Percentiles rank a stretch among this genome's conserved stretches.
These are phyloP conservation scores for Colletotrichum somersetense DNA, from an alignment of 2,329 filamentous ascomycete species.

Conservation along the genomic window DNA sequence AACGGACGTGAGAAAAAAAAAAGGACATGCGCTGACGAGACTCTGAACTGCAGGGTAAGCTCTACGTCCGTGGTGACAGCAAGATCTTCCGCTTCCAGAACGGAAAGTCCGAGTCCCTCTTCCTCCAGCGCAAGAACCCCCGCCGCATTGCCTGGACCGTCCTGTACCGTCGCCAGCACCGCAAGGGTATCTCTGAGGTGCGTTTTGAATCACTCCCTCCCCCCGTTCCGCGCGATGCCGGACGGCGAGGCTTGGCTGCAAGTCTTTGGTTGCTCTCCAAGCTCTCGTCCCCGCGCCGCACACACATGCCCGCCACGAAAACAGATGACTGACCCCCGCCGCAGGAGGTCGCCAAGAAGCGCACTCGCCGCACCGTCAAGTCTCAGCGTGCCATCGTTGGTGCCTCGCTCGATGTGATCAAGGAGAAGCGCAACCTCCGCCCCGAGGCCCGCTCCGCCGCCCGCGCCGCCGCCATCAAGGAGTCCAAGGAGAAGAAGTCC, in stretches of 20 bases:
- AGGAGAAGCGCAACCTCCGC: slow-evolving; percentile 95
- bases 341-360: slow-evolving; percentile 99
- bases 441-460: slow-evolving; percentile 95
- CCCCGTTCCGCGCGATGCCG: background rate
- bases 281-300: background rate
- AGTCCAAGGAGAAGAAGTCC: slow-evolving; percentile 98
- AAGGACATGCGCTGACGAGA: slow-evolving; percentile 46
- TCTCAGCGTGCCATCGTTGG: slow-evolving; percentile 98
- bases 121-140: slow-evolving; percentile 99
- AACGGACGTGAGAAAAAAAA: background rate
- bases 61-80: slow-evolving; percentile 99
- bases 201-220: slow-evolving; percentile 53
- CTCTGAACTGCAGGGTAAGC: slow-evolving; percentile 82
- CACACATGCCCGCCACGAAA: background rate
- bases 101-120: slow-evolving; percentile 99
- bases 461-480: slow-evolving; percentile 91
- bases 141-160: slow-evolving; percentile 99
- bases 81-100: slow-evolving; percentile 99
- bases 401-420: slow-evolving; percentile 99
- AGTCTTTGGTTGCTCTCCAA: background rate
- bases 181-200: slow-evolving; percentile 99
- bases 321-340: slow-evolving; percentile 55
- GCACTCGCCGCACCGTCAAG: slow-evolving; percentile 98
- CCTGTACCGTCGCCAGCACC: slow-evolving; percentile 98
- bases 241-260: background rate